Percentiles rank a stretch among this genome's conserved stretches.
Evolutionary conservation across 768 basidiomycete species (phyloP).

Genomic region (Russula griseocarnosa): DNA sequence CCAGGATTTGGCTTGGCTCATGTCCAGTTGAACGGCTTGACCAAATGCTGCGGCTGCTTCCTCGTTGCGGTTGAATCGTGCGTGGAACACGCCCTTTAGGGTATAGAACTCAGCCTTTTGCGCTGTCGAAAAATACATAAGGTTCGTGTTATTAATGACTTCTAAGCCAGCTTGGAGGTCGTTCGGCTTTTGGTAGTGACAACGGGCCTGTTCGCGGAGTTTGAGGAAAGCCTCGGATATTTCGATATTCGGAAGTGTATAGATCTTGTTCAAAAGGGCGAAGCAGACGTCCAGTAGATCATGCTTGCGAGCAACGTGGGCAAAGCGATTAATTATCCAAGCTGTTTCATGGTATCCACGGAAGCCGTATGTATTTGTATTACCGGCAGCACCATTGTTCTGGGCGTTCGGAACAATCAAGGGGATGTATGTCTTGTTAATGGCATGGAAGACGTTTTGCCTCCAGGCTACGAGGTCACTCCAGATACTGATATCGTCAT

Average conservation of each 20-base stretch:
- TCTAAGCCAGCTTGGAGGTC: constrained; percentile 93
- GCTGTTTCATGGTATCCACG: constrained; percentile 98
- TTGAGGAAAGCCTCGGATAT: constrained; percentile 99
- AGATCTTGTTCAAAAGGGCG: constrained; percentile 92
- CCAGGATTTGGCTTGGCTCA: constrained; percentile 94
- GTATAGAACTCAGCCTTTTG: constrained; percentile 99
- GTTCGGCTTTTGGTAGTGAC: constrained; percentile 93
- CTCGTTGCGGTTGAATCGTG: constrained; percentile 76
- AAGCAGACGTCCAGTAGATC: constrained; percentile 95
- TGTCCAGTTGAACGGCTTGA: constrained; percentile 94
- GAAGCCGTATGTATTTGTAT: constrained; percentile 81
- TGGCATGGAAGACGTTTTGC: constrained; percentile 95
- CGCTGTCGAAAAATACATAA: constrained; percentile 90
- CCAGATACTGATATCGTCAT: constrained; percentile 98
- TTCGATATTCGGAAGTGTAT: constrained; percentile 98
- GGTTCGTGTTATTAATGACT: constrained; percentile 98
- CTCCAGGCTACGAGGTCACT: constrained; percentile 99
- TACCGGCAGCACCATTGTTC: constrained; percentile 48
- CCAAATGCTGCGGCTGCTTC: constrained; percentile 91
- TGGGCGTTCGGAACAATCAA: constrained; percentile 60
- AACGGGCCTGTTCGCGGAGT: constrained; percentile 95
- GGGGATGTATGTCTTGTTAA: constrained; percentile 94
- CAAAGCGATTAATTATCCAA: constrained; percentile 99
- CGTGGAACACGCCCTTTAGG: constrained; percentile 97
- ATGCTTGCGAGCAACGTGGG: constrained; percentile 96